Evolutionary conservation across 768 basidiomycete species (phyloP).

Genomic region (Leucogyrophana mollusca): DNA sequence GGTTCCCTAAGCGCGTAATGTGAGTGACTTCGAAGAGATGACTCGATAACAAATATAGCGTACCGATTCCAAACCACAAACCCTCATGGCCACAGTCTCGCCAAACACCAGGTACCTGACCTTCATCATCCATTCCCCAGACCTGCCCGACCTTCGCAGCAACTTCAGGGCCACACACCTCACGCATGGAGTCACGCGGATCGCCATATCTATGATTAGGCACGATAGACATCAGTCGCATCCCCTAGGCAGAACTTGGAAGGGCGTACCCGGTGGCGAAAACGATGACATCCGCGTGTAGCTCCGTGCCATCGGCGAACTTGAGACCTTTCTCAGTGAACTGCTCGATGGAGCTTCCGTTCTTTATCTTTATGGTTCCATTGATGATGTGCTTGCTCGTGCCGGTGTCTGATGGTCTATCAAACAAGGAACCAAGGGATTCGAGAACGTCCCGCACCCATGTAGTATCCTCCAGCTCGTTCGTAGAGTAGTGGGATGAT

Average conservation of each 20-base stretch:
- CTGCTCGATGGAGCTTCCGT: constrained; percentile 30
- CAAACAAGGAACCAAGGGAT: too few species aligned
- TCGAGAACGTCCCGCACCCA: constrained; percentile 23
- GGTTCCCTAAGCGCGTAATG: constrained; percentile 14
- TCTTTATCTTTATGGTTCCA: constrained; percentile 52
- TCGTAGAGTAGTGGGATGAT: constrained; percentile 23
- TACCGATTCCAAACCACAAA: constrained; percentile 28
- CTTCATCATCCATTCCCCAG: constrained; percentile 65
- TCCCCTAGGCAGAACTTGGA: not conserved
- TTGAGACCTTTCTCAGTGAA: constrained; percentile 32
- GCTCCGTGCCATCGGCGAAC: constrained; percentile 27
- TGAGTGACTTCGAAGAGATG: not conserved
- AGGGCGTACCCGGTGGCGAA: constrained; percentile 29
- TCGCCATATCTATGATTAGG: constrained; percentile 45
- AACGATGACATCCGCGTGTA: constrained; percentile 31
- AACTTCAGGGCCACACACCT: constrained; percentile 46
- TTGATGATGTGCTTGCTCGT: constrained; percentile 43
- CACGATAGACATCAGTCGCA: not conserved
- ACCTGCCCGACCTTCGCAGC: constrained; percentile 45
- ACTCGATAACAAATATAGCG: constrained; percentile 1
- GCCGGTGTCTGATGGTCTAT: constrained; percentile 27
- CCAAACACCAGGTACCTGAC: constrained; percentile 48
- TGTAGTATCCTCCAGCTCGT: constrained; percentile 39
- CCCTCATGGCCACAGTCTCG: constrained; percentile 35
- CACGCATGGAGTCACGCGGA: constrained; percentile 35